Base-by-base conservation (phyloP, 148 eudicot species). In the Pharnaceum exiguum region DNA sequence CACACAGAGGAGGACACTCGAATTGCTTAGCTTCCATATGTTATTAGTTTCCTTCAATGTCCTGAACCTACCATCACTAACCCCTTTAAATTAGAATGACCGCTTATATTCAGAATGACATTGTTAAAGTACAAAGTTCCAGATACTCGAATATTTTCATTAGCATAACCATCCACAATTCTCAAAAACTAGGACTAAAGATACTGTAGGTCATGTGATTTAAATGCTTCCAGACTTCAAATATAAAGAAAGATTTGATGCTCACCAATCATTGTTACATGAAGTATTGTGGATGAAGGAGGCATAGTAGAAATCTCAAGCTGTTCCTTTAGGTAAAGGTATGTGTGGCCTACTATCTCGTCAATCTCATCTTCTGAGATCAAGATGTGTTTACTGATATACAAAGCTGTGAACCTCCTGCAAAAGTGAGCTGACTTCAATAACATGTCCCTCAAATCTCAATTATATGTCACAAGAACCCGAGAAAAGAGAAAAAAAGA, bases 361-460 rank as follows among this genome's bases (percentile, higher is more conserved):
- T 79, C 77, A 58, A 71, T 55, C 32, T 68, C 87, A 42, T 63
- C 76, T 19, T 71, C 81, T 13, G 50, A 46, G 55, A 67, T 29
- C 56, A 75, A 71, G 21, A 81, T 51, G 66, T 73, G 66, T 68
- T 69, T 79, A 68, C 87, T 70, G 52, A 79, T 62, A 65, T 79
- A 75, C 69, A 87, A 66, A 35, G 95, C 90, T 31, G 77, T 60
- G 65, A 76, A 87, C 55, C 90, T 81, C 85, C 95, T 87, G 81
- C 74, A 72, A 24, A 29, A 40, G 59, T 21, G 47, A 40, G 54
- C 26, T 26, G 22, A 24, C 28, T 7, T 7, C 35, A 50, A 30
- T 28, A 51, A 23, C n/a, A 28, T 7, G 21, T 15, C n/a, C 28
- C 23, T 13, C 35, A 30, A 23, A 11, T 13, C 24, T 19, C 33